Evolutionary conservation across 768 basidiomycete genomes (phyloP), one percentile per base, ranked within the genome.

Genomic region (Stropharia rugosoannulata): DNA sequence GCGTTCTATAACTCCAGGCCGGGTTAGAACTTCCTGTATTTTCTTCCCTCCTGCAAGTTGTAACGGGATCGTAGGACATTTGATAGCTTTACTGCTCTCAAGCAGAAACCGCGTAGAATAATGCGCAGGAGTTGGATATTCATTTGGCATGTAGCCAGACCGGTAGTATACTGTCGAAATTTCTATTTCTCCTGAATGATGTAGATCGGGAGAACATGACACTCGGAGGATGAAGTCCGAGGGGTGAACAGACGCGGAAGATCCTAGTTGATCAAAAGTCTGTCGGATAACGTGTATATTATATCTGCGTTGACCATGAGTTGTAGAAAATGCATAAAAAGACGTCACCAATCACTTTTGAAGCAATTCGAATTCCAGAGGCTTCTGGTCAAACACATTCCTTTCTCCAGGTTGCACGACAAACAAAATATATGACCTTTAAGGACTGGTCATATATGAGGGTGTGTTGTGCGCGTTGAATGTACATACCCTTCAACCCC

Each of bases 41-140:
- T 97, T 97, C 78, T 99, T 99, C 3, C 89, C 87, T 0, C 96
- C 96, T 0, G 95, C 94, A n/a, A 98, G 84, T 61, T 98, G 96
- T 12, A 98, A 79, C 5, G 89, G 85, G 61, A 98, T 84, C 1
- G 85, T 84, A 0, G 96, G 96, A 65, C 96, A 99, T 59, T 98
- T 96, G 76, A 95, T 94, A 0, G 96, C 94, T 49, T 71, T 75
- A 5, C 89, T 90, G 38, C 84, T 78, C 67, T 98, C 95, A 36
- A 98, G 78, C 12, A 84, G 70, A 62, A 89, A 80, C 7, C 96
- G 90, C 1, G 86, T 89, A 7, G 70, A 66, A 73, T 92, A 98
- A 46, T 88, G 82, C 5, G 70, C 54, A 0, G 81, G 66, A 0
- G 85, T 80, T 0, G 86, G 82, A 71, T 89, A 94, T 68, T 97